Evolutionary conservation across 805 yeast species (phyloP), one percentile per base, ranked within the genome.

Genomic region (Saturnispora mendoncae): DNA sequence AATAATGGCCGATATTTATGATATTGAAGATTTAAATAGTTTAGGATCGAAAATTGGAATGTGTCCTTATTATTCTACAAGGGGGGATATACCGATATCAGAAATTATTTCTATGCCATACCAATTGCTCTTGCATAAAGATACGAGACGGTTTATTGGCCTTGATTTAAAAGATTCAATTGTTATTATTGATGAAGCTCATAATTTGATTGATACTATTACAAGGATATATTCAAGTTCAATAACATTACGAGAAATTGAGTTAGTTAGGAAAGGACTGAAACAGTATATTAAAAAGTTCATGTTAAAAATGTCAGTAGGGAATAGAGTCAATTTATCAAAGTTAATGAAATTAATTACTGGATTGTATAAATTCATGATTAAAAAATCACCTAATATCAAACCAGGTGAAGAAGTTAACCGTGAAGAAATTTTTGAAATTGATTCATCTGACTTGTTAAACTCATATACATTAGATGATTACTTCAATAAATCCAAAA

Each of bases 111-210:
- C 96, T 0, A 64, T 90, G 33, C 97, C 97, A 0, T 88, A 88
- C 51, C 96, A 87, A 51, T 65, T 84, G 47, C 57, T 88, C 12
- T 62, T 85, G 0, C 83, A 80, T 46, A 68, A 68, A 10, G 65
- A 68, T 6, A 64, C 92, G 0, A 66, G 96, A 50, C 68, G 68
- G 4, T 65, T 76, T 0, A 54, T 87, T 33, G 73, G 74, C 1
- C 54, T 88, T 5, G 68, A 78, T 31, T 52, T 88, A 8, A 69
- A 71, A 39, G 72, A 76, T 42, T 69, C 88, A 1, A 71, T 88
- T 2, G 76, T 90, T 0, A 72, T 90, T 4, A 78, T 88, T 21
- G 97, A 88, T 57, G 97, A 88, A 56, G 97, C 97, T 0, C 97
- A 88, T 55, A 88, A 88, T 55, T 62, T 88, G 33, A 55, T 86